Evolutionary conservation across 176 grass and related monocot genomes (phyloP).

Genomic region (Leersia perrieri): DNA sequence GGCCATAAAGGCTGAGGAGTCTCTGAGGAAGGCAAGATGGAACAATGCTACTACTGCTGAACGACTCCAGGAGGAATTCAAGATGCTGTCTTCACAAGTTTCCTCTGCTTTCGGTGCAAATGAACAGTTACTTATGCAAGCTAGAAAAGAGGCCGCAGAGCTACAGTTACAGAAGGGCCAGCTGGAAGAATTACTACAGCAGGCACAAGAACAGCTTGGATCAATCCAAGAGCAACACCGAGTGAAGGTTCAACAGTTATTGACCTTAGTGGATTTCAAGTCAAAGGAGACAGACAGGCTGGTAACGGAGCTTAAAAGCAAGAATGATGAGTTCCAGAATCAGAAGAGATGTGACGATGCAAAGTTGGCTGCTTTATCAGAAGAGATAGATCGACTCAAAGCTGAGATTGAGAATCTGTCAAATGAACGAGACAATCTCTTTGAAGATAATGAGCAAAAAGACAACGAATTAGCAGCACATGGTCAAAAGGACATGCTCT

Average conservation of each 20-base stretch:
- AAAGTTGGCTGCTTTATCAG: conserved; percentile 50
- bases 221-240: conserved; percentile 54
- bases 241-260: conserved; percentile 70
- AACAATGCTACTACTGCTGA: conserved; percentile 58
- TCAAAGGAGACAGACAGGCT: conserved; percentile 77
- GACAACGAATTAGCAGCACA: conserved; percentile 45
- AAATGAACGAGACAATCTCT: conserved; percentile 54
- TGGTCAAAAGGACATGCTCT: conserved; percentile 48
- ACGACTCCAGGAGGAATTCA: conserved; percentile 75
- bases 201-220: conserved; percentile 59
- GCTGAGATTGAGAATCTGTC: conserved; percentile 54
- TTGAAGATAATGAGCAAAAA: conserved; percentile 48
- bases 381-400: conserved; percentile 58
- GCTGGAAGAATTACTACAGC: conserved; percentile 63
- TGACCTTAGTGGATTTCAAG: conserved; percentile 80
- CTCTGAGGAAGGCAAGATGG: conserved; percentile 70
- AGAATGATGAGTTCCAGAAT: conserved; percentile 58
- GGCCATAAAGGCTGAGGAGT: conserved; percentile 76
- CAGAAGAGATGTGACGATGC: conserved; percentile 58
- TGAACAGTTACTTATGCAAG: conserved; percentile 61
- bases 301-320: conserved; percentile 56
- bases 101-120: conserved; percentile 75
- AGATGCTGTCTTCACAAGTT: conserved; percentile 67
- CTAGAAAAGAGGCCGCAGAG: conserved; percentile 70
- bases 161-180: conserved; percentile 66